These are phyloP conservation scores for Ustilago trichophora DNA, from an alignment of 1,284 basidiomycete genomes.

Conservation along the genomic window DNA sequence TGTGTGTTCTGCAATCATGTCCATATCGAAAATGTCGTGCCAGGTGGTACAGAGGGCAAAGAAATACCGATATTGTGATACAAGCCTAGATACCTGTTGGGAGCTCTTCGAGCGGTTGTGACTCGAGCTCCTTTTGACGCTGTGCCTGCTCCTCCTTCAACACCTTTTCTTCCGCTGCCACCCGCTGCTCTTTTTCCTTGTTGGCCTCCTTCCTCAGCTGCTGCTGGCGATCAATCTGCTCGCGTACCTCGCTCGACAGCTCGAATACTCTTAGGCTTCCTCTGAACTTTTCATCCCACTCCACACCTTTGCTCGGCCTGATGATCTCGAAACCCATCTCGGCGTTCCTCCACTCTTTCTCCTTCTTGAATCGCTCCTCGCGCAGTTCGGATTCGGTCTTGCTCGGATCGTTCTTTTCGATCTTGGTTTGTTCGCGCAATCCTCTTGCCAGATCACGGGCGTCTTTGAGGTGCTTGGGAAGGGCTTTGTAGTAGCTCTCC, in stretches of 20 bases:
- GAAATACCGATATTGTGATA: too few species aligned
- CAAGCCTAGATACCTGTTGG: constrained; percentile 1
- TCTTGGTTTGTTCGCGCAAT: constrained; percentile 82
- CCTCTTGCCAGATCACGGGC: constrained; percentile 81
- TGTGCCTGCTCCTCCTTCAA: constrained; percentile 25
- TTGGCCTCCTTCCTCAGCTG: constrained; percentile 17
- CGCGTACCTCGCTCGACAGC: constrained; percentile 32
- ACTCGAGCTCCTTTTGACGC: constrained; percentile 30
- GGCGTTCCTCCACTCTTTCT: constrained; percentile 81
- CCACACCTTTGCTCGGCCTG: constrained; percentile 73
- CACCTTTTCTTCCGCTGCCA: constrained; percentile 12
- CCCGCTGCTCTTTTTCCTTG: constrained; percentile 13
- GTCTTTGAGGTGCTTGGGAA: constrained; percentile 76
- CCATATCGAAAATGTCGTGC: too few species aligned
- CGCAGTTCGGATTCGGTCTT: constrained; percentile 85
- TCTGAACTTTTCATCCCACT: constrained; percentile 80
- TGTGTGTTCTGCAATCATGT: too few species aligned
- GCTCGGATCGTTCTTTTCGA: constrained; percentile 82
- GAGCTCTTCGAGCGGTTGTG: constrained; percentile 37
- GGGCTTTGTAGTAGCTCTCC: constrained; percentile 80
- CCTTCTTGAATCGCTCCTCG: constrained; percentile 72
- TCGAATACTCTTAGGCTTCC: constrained; percentile 73
- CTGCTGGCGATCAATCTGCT: constrained; percentile 30
- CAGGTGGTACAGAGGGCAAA: too few species aligned
- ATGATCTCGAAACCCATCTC: constrained; percentile 81